Conservation (phyloP, 2,329 filamentous ascomycete species). For the Tolypocladium tundrense region DNA sequence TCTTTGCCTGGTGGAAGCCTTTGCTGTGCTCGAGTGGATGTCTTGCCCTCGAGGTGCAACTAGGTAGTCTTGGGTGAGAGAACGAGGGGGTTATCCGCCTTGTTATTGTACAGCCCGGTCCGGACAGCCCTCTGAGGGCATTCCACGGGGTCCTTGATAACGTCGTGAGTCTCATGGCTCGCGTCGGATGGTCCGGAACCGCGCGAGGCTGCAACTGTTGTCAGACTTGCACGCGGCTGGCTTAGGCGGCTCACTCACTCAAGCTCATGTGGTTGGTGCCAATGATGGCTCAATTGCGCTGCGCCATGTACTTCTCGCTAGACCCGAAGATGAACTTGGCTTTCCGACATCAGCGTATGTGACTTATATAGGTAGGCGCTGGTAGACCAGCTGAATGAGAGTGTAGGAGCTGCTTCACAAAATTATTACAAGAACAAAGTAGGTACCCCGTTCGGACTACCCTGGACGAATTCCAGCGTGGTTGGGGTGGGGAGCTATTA, state of each 20-base stretch:
- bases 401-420: neutral
- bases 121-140: neutral
- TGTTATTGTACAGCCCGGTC: neutral
- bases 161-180: neutral
- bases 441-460: neutral
- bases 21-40: constrained; percentile 6
- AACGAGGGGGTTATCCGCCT: neutral
- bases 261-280: neutral
- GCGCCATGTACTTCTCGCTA: neutral
- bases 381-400: neutral
- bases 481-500: neutral
- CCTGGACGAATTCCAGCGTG: neutral
- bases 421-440: neutral
- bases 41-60: neutral
- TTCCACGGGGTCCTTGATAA: neutral
- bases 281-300: neutral
- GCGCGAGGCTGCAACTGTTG: neutral
- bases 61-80: neutral
- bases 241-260: neutral
- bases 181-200: neutral
- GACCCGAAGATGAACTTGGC: neutral
- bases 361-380: neutral
- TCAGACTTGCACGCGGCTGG: neutral
- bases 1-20: constrained; percentile 14
- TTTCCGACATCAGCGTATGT: neutral